These are phyloP conservation scores for Leccinum barrowsii DNA, from an alignment of 768 basidiomycete genomes.

Conservation along the genomic window DNA sequence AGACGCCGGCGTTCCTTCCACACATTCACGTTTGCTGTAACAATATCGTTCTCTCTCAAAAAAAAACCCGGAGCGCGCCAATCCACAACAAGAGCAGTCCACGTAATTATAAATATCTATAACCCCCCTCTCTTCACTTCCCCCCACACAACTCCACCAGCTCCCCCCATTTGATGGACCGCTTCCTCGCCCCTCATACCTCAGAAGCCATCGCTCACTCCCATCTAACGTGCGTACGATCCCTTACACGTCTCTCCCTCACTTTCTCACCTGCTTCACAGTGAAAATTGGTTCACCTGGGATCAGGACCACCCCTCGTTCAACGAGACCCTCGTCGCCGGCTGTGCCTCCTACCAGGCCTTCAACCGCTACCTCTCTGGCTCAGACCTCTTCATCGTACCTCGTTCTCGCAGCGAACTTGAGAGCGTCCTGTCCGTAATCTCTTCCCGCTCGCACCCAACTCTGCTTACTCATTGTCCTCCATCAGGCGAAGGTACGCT, in stretches of 20 bases:
- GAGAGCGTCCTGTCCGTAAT: slow-evolving; percentile 64
- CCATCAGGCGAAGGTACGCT: slow-evolving; percentile 62
- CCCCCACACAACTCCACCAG: neutral
- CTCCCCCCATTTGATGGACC: slow-evolving; percentile 48
- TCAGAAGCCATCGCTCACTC: slow-evolving; percentile 71
- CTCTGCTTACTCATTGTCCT: slow-evolving; percentile 5
- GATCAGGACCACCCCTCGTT: slow-evolving; percentile 66
- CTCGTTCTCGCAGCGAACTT: slow-evolving; percentile 60
- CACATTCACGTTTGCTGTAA: neutral
- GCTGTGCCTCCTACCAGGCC: slow-evolving; percentile 78
- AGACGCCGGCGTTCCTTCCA: slow-evolving; percentile 5
- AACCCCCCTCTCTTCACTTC: neutral
- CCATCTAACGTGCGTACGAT: slow-evolving; percentile 55
- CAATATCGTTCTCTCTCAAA: neutral
- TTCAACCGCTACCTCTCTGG: slow-evolving; percentile 72
- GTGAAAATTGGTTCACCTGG: slow-evolving; percentile 68
- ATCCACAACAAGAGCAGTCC: neutral
- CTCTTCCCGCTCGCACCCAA: neutral
- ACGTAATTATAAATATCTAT: slow-evolving; percentile 7
- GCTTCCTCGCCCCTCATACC: slow-evolving; percentile 68
- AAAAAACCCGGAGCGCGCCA: slow-evolving; percentile 6
- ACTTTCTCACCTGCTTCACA: slow-evolving; percentile 30
- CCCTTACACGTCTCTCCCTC: neutral
- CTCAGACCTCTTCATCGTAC: slow-evolving; percentile 67
- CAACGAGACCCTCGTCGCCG: slow-evolving; percentile 71